These are phyloP conservation scores for Mucor racemosus DNA, from an alignment of 371 early-diverging fungal genomes.

Conservation along the genomic window DNA sequence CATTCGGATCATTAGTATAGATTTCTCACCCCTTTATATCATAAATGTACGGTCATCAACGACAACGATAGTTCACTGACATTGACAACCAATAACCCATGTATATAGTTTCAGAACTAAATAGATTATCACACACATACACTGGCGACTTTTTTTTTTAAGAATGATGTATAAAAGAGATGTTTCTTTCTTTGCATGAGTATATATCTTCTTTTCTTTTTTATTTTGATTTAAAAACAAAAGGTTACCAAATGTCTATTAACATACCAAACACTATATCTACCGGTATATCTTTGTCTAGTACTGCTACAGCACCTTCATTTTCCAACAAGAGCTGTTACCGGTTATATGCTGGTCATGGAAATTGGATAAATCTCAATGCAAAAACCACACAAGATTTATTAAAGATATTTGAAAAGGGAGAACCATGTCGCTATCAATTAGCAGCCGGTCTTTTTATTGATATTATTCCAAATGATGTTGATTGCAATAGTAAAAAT, in stretches of 20 bases:
- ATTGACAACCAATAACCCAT: slow-evolving; percentile 17
- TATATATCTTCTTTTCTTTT: neutral
- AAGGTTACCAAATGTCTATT: slow-evolving; percentile 1
- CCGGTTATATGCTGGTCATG: slow-evolving; percentile 49
- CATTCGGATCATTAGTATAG: neutral
- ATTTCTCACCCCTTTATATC: slow-evolving; percentile 14
- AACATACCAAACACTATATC: neutral
- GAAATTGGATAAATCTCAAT: slow-evolving; percentile 49
- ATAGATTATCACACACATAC: neutral
- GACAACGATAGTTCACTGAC: slow-evolving; percentile 30
- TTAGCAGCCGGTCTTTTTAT: slow-evolving; percentile 36
- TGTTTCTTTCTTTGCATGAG: neutral
- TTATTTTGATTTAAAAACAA: neutral
- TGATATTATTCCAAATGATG: slow-evolving; percentile 52
- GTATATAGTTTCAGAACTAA: neutral
- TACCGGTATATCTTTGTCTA: neutral
- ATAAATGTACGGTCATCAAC: neutral
- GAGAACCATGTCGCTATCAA: slow-evolving; percentile 42
- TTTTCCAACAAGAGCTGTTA: slow-evolving; percentile 27
- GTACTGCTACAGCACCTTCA: neutral
- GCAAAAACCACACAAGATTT: slow-evolving; percentile 42
- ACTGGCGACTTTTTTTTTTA: slow-evolving; percentile 16
- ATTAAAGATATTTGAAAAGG: slow-evolving; percentile 34
- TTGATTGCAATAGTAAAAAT: slow-evolving; percentile 51
- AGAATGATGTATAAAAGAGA: neutral